phyloP scores from a whole-genome alignment of 306 rosid species.

The Datisca glomerata region DNA sequence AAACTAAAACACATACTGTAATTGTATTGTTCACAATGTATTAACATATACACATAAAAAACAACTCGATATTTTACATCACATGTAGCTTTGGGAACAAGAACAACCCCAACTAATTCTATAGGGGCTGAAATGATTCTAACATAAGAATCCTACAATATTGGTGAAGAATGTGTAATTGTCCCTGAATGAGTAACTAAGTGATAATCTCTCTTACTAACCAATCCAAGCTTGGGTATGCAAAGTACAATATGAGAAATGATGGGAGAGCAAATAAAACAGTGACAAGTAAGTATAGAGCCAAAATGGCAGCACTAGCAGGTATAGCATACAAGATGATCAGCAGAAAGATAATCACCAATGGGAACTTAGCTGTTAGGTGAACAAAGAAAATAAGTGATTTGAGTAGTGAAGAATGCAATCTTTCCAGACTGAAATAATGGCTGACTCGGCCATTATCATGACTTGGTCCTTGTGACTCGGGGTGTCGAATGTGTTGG shows the following conservation, averaged over 20 bases:
- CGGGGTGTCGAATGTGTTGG: conserved; percentile 36
- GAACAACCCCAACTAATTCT: too few species aligned
- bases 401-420: conserved; percentile 45
- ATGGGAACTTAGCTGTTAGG: conserved; percentile 83
- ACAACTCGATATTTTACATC: too few species aligned
- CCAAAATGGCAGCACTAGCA: conserved; percentile 84
- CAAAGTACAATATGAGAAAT: conserved; percentile 78
- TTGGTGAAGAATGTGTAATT: too few species aligned
- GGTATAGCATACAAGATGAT: conserved; percentile 82
- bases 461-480: conserved; percentile 22
- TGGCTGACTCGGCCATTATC: conserved; percentile 18
- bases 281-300: conserved; percentile 69
- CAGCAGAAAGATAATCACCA: conserved; percentile 74
- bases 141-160: too few species aligned
- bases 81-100: too few species aligned
- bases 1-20: too few species aligned
- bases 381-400: conserved; percentile 69
- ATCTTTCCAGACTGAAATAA: conserved; percentile 37
- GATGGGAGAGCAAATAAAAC: conserved; percentile 86
- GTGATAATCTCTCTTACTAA: conserved; percentile 79
- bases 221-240: conserved; percentile 98
- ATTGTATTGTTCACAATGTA: too few species aligned
- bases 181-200: too few species aligned
- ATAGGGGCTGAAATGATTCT: too few species aligned
- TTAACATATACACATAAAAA: too few species aligned